Conservation (phyloP, 2,329 filamentous ascomycete species). For the Pestalotiopsis sp. region DNA sequence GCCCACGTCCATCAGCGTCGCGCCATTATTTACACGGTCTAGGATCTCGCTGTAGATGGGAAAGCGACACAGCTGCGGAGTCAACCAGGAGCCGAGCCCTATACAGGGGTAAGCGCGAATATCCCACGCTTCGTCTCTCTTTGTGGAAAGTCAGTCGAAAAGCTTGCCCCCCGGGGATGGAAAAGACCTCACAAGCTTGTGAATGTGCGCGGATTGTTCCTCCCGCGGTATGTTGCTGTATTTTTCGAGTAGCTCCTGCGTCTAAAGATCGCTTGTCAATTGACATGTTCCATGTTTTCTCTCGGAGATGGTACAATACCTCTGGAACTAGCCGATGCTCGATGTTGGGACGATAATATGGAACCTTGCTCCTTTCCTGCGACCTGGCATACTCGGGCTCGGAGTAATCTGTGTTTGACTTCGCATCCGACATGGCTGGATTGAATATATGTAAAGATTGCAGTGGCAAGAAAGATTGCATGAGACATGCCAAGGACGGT, state of each 20-base stretch:
- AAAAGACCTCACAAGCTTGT: not conserved
- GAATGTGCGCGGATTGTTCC: not conserved
- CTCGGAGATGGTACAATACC: not conserved
- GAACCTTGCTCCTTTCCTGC: not conserved
- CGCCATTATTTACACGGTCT: constrained; percentile 14
- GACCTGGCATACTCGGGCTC: not conserved
- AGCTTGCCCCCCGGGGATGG: not conserved
- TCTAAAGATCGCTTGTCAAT: not conserved
- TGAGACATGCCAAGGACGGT: too few species aligned
- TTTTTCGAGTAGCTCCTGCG: not conserved
- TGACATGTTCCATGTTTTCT: not conserved
- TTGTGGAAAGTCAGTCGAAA: not conserved
- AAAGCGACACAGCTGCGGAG: constrained; percentile 7
- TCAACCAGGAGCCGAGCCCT: not conserved
- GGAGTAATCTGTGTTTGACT: not conserved
- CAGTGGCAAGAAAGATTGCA: too few species aligned
- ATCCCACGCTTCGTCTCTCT: constrained; percentile 19
- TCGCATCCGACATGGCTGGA: not conserved
- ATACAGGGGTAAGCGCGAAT: constrained; percentile 20
- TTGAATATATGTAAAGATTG: not conserved
- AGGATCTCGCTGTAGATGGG: constrained; percentile 11
- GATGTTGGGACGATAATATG: not conserved
- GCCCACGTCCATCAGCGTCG: constrained; percentile 38
- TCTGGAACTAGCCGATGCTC: not conserved
- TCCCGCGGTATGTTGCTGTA: not conserved